Conservation (phyloP, 345 rosid genomes). For the Pugionium dolabratum region DNA sequence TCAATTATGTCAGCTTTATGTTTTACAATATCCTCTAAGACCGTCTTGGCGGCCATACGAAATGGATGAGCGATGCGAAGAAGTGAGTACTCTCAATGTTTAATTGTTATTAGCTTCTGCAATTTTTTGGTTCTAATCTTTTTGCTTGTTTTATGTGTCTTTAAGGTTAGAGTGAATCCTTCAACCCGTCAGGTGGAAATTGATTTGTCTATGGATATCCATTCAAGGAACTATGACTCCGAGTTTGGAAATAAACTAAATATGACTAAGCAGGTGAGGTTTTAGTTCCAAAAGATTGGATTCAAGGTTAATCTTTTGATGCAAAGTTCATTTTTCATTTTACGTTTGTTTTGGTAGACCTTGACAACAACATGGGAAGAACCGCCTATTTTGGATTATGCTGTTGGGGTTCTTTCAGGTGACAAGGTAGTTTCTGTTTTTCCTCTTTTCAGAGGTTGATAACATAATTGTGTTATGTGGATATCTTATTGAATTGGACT, state of each 20-base stretch:
- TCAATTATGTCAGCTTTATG: conserved; percentile 62
- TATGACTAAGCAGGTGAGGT: conserved; percentile 66
- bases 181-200: conserved; percentile 57
- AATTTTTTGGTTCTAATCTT: background rate
- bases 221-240: conserved; percentile 55
- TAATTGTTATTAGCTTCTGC: background rate
- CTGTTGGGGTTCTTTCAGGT: conserved; percentile 73
- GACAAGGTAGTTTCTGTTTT: conserved; percentile 58
- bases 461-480: conserved; percentile 24
- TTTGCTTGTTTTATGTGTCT: conserved; percentile 19
- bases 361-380: conserved; percentile 59
- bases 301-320: conserved; percentile 24
- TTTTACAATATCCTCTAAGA: conserved; percentile 81
- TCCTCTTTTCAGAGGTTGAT: conserved; percentile 6
- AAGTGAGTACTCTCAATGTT: conserved; percentile 46
- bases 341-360: conserved; percentile 47
- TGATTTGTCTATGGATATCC: conserved; percentile 63
- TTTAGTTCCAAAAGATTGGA: conserved; percentile 15
- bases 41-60: conserved; percentile 91
- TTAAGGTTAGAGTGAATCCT: conserved; percentile 82
- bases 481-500: conserved; percentile 18
- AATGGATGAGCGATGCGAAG: conserved; percentile 73
- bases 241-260: conserved; percentile 39
- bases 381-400: conserved; percentile 51
- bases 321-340: conserved; percentile 17